These are phyloP conservation scores for Trichoderma aggressivum DNA, from an alignment of 2,329 filamentous ascomycete species.

Conservation along the genomic window DNA sequence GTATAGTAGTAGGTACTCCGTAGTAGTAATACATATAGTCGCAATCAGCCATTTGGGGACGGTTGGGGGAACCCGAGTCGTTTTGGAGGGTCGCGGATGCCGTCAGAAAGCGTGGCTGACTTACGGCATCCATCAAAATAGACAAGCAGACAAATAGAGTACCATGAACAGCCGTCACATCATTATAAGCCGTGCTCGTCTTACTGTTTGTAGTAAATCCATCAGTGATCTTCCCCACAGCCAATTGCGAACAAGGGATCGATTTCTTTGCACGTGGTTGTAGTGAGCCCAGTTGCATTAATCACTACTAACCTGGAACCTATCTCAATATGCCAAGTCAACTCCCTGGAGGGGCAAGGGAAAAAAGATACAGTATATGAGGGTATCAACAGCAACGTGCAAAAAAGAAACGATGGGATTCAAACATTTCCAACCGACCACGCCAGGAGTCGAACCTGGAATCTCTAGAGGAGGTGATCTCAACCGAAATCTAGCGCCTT, in stretches of 20 bases:
- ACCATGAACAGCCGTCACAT: neutral
- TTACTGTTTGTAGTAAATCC: neutral
- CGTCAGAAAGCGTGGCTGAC: neutral
- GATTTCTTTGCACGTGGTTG: slow-evolving; percentile 2
- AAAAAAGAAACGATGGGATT: slow-evolving; percentile 15
- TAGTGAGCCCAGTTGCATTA: neutral
- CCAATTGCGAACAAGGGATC: neutral
- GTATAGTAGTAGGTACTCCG: no score
- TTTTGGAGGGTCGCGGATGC: neutral
- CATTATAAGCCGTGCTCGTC: neutral
- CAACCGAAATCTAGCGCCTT: slow-evolving; percentile 43
- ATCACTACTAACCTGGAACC: no score
- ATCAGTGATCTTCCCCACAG: neutral
- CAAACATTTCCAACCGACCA: slow-evolving; percentile 30
- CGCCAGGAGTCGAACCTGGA: slow-evolving; percentile 45
- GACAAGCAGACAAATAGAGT: neutral
- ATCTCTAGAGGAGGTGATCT: slow-evolving; percentile 37
- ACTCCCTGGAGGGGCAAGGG: neutral
- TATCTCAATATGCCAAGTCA: neutral
- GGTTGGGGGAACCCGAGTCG: neutral
- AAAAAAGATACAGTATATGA: slow-evolving; percentile 13
- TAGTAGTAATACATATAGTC: no score
- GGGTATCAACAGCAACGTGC: neutral
- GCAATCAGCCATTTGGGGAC: neutral
- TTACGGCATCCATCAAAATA: neutral